Percentiles rank a stretch among this genome's conserved stretches.
phyloP scores from a whole-genome alignment of 352 stramenopile genomes.

The Phytophthora aleatoria region DNA sequence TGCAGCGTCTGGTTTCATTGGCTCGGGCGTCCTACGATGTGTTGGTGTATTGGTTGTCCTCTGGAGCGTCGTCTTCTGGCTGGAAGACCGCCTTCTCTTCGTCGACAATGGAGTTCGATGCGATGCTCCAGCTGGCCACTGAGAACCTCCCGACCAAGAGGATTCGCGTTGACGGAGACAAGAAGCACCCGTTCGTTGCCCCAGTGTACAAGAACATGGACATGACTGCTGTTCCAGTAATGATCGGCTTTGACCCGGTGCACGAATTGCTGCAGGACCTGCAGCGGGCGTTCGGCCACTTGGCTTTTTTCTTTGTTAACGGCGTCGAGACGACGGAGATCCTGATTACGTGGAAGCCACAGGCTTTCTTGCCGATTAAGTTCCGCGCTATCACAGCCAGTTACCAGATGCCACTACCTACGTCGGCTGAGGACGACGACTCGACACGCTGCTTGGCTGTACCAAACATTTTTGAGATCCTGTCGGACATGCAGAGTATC shows the following conservation, averaged over 20 bases:
- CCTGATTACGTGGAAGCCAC: slow-evolving; percentile 79
- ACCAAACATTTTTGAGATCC: slow-evolving; percentile 79
- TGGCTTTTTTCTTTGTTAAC: slow-evolving; percentile 85
- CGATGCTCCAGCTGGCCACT: slow-evolving; percentile 50
- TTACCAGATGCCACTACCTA: slow-evolving; percentile 60
- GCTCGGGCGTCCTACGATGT: slow-evolving; percentile 62
- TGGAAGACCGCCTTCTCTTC: slow-evolving; percentile 72
- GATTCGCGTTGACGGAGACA: slow-evolving; percentile 47
- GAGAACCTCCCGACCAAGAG: slow-evolving; percentile 69
- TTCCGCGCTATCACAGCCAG: slow-evolving; percentile 82
- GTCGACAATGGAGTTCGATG: slow-evolving; percentile 70
- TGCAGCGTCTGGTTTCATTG: slow-evolving; percentile 68
- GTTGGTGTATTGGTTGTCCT: slow-evolving; percentile 62
- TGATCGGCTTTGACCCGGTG: slow-evolving; percentile 80
- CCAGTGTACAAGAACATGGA: slow-evolving; percentile 91
- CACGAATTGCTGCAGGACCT: slow-evolving; percentile 67
- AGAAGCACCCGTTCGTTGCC: slow-evolving; percentile 72
- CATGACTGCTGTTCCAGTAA: slow-evolving; percentile 59
- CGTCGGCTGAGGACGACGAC: slow-evolving; percentile 33
- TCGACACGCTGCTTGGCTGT: slow-evolving; percentile 50
- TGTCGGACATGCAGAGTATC: slow-evolving; percentile 76
- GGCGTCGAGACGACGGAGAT: slow-evolving; percentile 66
- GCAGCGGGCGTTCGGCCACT: slow-evolving; percentile 57
- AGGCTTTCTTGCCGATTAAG: slow-evolving; percentile 77
- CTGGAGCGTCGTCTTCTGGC: slow-evolving; percentile 51